Percentiles rank a stretch among this genome's conserved stretches.
These are phyloP conservation scores for Breviolum minutum DNA, from an alignment of 73 alveolate species.

Conservation along the genomic window DNA sequence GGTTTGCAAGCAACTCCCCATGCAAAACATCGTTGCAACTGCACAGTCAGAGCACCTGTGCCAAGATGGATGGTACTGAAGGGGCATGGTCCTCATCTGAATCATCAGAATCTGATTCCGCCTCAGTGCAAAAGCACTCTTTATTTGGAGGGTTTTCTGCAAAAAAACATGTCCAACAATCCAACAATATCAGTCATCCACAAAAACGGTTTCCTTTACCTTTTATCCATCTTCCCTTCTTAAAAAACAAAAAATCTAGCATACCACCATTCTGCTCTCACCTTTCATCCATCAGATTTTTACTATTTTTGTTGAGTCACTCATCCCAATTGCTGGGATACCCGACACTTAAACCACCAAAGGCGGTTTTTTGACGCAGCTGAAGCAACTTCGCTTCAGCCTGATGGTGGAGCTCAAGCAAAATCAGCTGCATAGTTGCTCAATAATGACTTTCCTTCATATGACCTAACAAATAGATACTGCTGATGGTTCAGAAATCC, in stretches of 20 bases:
- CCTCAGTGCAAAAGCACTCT: background rate
- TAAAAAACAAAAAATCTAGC: background rate
- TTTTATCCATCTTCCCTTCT: background rate
- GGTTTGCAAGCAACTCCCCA: no score
- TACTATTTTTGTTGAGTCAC: background rate
- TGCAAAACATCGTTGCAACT: background rate
- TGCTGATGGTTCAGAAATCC: no score
- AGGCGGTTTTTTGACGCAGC: slow-evolving; percentile 24
- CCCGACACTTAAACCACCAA: slow-evolving; percentile 18
- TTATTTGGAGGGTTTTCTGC: background rate
- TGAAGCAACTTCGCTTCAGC: background rate
- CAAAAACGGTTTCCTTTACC: background rate
- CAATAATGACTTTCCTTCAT: no score
- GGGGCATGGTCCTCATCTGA: slow-evolving; percentile 23
- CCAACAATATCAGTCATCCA: background rate
- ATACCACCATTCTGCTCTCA: background rate
- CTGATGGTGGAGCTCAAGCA: background rate
- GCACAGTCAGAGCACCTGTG: background rate
- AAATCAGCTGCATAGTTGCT: no score
- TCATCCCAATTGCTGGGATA: background rate
- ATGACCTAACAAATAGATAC: no score
- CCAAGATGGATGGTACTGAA: background rate
- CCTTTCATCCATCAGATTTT: background rate
- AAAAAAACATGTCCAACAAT: background rate
- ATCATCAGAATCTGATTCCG: slow-evolving; percentile 43